Conservation (phyloP, 1,284 basidiomycete genomes). For the Tilletia walkeri region DNA sequence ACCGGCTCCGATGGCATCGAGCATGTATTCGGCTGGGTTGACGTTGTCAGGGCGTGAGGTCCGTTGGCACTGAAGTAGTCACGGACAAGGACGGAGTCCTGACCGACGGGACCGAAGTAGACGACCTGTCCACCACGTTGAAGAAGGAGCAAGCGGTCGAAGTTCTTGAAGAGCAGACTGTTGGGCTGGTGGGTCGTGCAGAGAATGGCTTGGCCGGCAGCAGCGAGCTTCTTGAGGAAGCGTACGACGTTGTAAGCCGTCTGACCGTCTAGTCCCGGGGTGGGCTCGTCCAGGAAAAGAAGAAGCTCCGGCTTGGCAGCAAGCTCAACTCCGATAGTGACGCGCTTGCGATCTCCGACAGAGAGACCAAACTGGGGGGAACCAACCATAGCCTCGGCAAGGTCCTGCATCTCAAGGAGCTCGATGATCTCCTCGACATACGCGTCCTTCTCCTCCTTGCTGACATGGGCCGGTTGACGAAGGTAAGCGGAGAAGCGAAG, state of each 20-base stretch:
- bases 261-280: slow-evolving; percentile 82
- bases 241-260: slow-evolving; percentile 80
- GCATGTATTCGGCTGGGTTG: too few species aligned
- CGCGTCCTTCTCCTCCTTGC: too few species aligned
- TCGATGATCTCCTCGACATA: too few species aligned
- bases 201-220: slow-evolving; percentile 71
- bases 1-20: slow-evolving; percentile 57
- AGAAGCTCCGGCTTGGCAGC: slow-evolving; percentile 74
- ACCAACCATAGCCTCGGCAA: slow-evolving; percentile 70
- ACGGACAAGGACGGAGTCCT: slow-evolving; percentile 60
- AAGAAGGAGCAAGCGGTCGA: slow-evolving; percentile 63
- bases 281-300: slow-evolving; percentile 60
- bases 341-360: slow-evolving; percentile 69
- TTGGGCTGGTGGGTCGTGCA: slow-evolving; percentile 69
- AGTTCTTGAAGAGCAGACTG: slow-evolving; percentile 64
- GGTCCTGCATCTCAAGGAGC: slow-evolving; percentile 72
- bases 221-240: slow-evolving; percentile 75
- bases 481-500: slow-evolving; percentile 77
- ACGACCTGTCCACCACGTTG: slow-evolving; percentile 57
- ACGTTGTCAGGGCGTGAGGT: slow-evolving; percentile 59
- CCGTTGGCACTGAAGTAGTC: slow-evolving; percentile 63
- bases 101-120: slow-evolving; percentile 63
- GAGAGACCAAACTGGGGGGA: slow-evolving; percentile 60
- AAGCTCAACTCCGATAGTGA: slow-evolving; percentile 70
- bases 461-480: slow-evolving; percentile 70